Evolutionary conservation across 352 stramenopile species (phyloP), one percentile per base, ranked within the genome.

Genomic region (Globisporangium spiculum): DNA sequence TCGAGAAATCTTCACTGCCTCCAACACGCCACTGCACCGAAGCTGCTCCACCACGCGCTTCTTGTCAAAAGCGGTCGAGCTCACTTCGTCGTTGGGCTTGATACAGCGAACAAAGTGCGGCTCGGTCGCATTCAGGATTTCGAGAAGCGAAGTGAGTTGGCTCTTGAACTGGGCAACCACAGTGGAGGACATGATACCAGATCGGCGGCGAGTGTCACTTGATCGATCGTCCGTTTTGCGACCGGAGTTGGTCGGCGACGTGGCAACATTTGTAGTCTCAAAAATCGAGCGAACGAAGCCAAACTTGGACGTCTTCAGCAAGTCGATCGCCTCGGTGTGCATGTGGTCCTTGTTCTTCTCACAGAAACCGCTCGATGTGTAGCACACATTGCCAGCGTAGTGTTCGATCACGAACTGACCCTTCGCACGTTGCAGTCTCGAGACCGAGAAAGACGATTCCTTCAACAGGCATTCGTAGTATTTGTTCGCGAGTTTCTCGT

Each of bases 81-180:
- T 91, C 2, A 75, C 78, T 30, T 77, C 68, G 52, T 96, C 89
- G 50, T 97, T 97, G 1, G 89, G 89, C 67, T 97, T 97, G 41
- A 97, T 93, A 65, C 90, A 97, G 8, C 90, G 90, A 72, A 97
- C 90, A 70, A 96, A 97, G 67, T 97, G 90, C 12, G 97, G 96
- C 55, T 98, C 86, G 0, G 96, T 99, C 10, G 84, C 88, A 71
- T 98, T 97, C 18, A 99, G 78, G 22, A 98, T 94, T 1, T 95
- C 88, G 12, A 99, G 81, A 57, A 99, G 85, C 14, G 89, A 83
- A 30, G 74, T 89, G 1, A 99, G 78, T 65, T 99, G 97, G 26
- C 74, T 92, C 60, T 96, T 96, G 80, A 99, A 99, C 74, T 99
- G 89, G n/a, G 84, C 72, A 2, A 92, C 84, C 16, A 94, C 88